Evolutionary conservation across 306 rosid species (phyloP).

Genomic region (Parietaria judaica): DNA sequence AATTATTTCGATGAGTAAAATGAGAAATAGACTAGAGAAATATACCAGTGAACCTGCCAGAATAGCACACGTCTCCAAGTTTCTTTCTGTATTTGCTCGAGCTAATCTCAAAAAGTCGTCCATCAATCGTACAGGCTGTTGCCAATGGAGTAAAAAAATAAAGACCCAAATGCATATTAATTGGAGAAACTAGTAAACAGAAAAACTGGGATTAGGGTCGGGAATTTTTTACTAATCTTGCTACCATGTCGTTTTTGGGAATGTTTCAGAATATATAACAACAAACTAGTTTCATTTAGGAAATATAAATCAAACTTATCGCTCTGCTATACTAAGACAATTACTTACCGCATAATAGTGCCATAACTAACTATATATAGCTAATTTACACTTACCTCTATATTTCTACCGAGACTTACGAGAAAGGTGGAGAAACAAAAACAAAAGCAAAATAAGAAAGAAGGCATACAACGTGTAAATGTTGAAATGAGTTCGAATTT

Average conservation of each 20-base stretch:
- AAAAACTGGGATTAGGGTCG: conserved; percentile 4
- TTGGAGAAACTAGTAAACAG: conserved; percentile 18
- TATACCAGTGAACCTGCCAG: conserved; percentile 94
- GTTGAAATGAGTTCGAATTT: conserved; percentile 56
- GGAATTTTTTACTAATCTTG: too few relatives aligned
- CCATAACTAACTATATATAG: too few relatives aligned
- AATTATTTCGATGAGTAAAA: background rate
- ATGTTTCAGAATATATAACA: too few relatives aligned
- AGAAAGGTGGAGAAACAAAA: background rate
- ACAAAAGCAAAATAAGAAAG: background rate
- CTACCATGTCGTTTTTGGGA: too few relatives aligned
- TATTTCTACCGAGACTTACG: background rate
- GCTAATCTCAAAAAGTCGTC: conserved; percentile 89
- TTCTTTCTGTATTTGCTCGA: conserved; percentile 63
- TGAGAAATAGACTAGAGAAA: background rate
- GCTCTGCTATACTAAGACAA: too few relatives aligned
- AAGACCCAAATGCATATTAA: conserved; percentile 8
- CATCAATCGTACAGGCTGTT: conserved; percentile 91
- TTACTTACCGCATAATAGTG: too few relatives aligned
- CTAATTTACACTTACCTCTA: too few relatives aligned
- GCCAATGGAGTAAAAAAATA: conserved; percentile 12
- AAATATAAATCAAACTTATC: too few relatives aligned
- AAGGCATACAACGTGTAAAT: conserved; percentile 70
- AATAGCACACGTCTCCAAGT: conserved; percentile 91
- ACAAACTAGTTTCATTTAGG: too few relatives aligned